Evolutionary conservation across 2,329 filamentous ascomycete species (phyloP).

Genomic region (Trichoderma sp.): DNA sequence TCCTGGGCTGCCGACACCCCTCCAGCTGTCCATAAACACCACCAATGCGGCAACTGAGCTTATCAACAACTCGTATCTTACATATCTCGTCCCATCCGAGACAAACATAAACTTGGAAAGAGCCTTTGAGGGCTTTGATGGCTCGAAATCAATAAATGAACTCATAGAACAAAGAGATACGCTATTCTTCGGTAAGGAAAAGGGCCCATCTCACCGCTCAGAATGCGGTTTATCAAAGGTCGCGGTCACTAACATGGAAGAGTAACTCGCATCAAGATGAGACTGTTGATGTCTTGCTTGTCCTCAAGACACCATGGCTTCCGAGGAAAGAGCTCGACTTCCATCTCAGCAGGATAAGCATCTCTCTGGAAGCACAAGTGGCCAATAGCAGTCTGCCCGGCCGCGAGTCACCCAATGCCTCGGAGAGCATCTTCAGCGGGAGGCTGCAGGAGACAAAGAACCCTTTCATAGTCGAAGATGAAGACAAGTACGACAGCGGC

Average conservation of each 20-base stretch:
- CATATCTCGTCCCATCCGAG: constrained; percentile 62
- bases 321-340: constrained; percentile 61
- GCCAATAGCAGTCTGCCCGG: constrained; percentile 59
- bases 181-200: constrained; percentile 70
- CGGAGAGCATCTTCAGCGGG: constrained; percentile 65
- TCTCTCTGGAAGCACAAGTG: constrained; percentile 69
- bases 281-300: constrained; percentile 68
- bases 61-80: constrained; percentile 61
- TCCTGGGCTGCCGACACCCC: constrained; percentile 34
- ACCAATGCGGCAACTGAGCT: constrained; percentile 45
- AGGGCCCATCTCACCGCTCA: constrained; percentile 7
- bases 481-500: constrained; percentile 37
- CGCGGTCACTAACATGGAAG: constrained; percentile 29
- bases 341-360: constrained; percentile 64
- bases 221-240: constrained; percentile 22
- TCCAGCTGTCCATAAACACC: constrained; percentile 31
- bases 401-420: constrained; percentile 50
- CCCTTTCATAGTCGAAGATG: constrained; percentile 55
- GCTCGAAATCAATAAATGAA: constrained; percentile 55
- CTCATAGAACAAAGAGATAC: constrained; percentile 65
- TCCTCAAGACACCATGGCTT: constrained; percentile 66
- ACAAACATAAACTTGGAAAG: constrained; percentile 60
- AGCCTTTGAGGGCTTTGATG: constrained; percentile 49
- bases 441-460: constrained; percentile 54
- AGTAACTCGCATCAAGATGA: constrained; percentile 65